Evolutionary conservation across 371 early-diverging fungal genomes (phyloP).

Genomic region (Saksenaea vasiformis): DNA sequence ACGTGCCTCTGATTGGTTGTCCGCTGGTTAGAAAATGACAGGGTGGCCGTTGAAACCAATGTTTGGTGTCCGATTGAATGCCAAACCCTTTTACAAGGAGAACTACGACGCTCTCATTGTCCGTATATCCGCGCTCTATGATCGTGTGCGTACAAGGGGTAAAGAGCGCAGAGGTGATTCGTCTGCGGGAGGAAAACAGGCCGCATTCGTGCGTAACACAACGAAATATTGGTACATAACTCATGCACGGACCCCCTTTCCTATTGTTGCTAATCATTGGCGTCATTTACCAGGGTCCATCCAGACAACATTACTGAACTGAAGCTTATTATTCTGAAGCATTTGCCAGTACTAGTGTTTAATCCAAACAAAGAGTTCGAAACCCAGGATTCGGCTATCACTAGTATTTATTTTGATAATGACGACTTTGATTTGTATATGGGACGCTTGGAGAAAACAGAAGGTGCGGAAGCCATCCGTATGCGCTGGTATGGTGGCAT

Average conservation of each 20-base stretch:
- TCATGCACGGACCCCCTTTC: not conserved
- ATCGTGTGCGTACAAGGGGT: conserved; percentile 85
- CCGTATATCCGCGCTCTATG: conserved; percentile 88
- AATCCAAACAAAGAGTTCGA: conserved; percentile 77
- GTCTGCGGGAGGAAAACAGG: conserved; percentile 54
- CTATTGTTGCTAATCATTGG: not conserved
- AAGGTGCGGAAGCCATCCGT: conserved; percentile 93
- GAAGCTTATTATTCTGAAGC: conserved; percentile 90
- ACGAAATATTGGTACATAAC: conserved; percentile 89
- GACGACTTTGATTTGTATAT: conserved; percentile 91
- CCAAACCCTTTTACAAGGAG: conserved; percentile 89
- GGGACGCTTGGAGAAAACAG: conserved; percentile 92
- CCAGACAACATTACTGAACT: conserved; percentile 98
- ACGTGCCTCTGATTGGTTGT: conserved; percentile 20
- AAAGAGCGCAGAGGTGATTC: conserved; percentile 62
- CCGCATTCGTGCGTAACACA: conserved; percentile 85
- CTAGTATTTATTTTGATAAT: conserved; percentile 98
- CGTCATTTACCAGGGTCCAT: conserved; percentile 78
- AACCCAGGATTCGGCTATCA: conserved; percentile 88
- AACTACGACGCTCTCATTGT: conserved; percentile 90
- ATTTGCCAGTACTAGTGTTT: conserved; percentile 97
- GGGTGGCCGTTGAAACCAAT: conserved; percentile 83
- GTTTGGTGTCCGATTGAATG: conserved; percentile 87
- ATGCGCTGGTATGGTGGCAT: conserved; percentile 98
- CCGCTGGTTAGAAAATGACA: conserved; percentile 74